These are phyloP conservation scores for Nicotiana paniculata DNA, from an alignment of 257 asterid species.

Conservation along the genomic window DNA sequence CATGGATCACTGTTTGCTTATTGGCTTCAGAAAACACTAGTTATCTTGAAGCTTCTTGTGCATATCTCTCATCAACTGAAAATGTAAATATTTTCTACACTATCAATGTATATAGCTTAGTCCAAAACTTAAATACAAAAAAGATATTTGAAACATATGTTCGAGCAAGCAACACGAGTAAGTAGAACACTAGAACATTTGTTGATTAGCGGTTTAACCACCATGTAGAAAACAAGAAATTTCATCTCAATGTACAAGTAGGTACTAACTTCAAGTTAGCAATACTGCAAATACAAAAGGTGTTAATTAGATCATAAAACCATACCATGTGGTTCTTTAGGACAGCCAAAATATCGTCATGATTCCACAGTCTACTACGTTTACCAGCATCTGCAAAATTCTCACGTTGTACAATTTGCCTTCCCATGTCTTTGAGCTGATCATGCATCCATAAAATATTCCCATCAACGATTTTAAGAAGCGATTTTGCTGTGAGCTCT, in stretches of 20 bases:
- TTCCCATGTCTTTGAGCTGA: conserved; percentile 34
- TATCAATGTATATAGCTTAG: too few relatives aligned
- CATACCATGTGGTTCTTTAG: conserved; percentile 21
- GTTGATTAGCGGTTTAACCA: neutral
- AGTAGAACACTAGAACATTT: neutral
- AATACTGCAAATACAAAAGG: neutral
- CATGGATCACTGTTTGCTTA: too few relatives aligned
- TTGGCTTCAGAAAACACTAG: too few relatives aligned
- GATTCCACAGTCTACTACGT: conserved; percentile 31
- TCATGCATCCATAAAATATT: conserved; percentile 34
- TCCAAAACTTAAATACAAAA: neutral
- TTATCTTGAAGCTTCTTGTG: too few relatives aligned
- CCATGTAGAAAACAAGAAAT: neutral
- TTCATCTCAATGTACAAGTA: neutral
- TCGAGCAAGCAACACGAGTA: neutral
- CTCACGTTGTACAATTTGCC: conserved; percentile 21
- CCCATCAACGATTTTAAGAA: conserved; percentile 20
- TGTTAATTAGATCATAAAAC: neutral
- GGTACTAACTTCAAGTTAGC: neutral
- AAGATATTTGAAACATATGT: neutral
- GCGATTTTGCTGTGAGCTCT: conserved; percentile 19
- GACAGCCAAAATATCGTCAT: conserved; percentile 10
- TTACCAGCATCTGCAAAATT: conserved; percentile 15
- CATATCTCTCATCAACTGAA: too few relatives aligned
- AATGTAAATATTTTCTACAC: too few relatives aligned